These are phyloP conservation scores for Trichoderma sp. DNA, from an alignment of 2,329 filamentous ascomycete species.

Conservation along the genomic window DNA sequence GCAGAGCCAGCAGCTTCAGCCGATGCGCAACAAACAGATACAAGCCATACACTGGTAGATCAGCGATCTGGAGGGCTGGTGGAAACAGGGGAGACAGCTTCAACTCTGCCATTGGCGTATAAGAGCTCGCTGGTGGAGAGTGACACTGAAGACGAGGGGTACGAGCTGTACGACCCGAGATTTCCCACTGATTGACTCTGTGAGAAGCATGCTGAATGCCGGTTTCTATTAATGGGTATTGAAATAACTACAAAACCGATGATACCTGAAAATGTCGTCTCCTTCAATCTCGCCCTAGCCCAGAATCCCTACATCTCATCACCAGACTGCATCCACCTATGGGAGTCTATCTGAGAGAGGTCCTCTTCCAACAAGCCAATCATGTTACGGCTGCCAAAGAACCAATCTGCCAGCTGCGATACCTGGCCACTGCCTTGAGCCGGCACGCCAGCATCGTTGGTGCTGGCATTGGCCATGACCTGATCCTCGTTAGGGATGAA, in stretches of 20 bases:
- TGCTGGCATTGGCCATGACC: constrained; percentile 30
- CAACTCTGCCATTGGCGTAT: constrained; percentile 29
- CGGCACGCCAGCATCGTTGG: constrained; percentile 28
- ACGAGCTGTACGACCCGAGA: constrained; percentile 66
- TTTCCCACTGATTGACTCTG: constrained; percentile 58
- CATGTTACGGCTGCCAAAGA: constrained; percentile 65
- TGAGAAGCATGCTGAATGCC: background rate
- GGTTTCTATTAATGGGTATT: background rate
- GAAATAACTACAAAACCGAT: background rate
- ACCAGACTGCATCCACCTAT: constrained; percentile 37
- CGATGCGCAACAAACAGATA: background rate
- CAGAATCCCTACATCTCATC: constrained; percentile 6
- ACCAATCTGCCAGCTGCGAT: constrained; percentile 65
- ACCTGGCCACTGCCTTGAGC: constrained; percentile 36
- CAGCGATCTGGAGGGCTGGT: constrained; percentile 38
- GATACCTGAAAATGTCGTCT: background rate
- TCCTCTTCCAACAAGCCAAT: constrained; percentile 67
- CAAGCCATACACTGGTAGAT: background rate
- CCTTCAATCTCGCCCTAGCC: background rate
- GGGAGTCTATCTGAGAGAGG: constrained; percentile 47
- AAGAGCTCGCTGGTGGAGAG: constrained; percentile 49
- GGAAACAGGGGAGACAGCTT: constrained; percentile 34
- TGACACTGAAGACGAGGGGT: constrained; percentile 70
- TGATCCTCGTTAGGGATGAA: constrained; percentile 52
- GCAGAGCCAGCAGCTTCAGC: constrained; percentile 40